Percentiles rank a stretch among this genome's conserved stretches.
phyloP scores from a whole-genome alignment of 768 basidiomycete species.

The Phaeolepiota aurea region DNA sequence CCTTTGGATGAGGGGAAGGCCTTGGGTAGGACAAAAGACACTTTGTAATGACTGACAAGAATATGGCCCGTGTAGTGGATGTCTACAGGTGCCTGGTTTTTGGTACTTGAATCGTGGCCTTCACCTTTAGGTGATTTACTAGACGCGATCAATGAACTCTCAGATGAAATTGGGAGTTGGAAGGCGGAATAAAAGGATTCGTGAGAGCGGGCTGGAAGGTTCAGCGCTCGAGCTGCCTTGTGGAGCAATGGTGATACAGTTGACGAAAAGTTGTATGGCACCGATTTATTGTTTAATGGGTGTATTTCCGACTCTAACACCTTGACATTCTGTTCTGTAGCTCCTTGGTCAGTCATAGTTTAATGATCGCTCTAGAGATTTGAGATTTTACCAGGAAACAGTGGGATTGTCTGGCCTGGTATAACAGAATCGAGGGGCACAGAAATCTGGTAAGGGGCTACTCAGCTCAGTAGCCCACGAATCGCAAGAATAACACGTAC shows the following conservation, averaged over 20 bases:
- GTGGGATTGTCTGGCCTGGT: slow-evolving; percentile 60
- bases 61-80: slow-evolving; percentile 66
- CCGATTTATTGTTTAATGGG: slow-evolving; percentile 62
- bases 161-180: slow-evolving; percentile 26
- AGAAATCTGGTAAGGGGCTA: slow-evolving; percentile 40
- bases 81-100: slow-evolving; percentile 41
- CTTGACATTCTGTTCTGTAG: slow-evolving; percentile 71
- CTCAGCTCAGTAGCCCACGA: too few relatives aligned
- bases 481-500: slow-evolving; percentile 33
- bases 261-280: slow-evolving; percentile 70
- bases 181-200: slow-evolving; percentile 57
- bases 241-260: slow-evolving; percentile 53
- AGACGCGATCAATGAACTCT: slow-evolving; percentile 19
- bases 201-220: slow-evolving; percentile 49
- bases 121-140: slow-evolving; percentile 28
- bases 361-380: not conserved
- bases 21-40: slow-evolving; percentile 70
- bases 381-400: slow-evolving; percentile 56
- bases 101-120: too few relatives aligned
- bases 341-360: not conserved
- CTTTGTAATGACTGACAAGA: slow-evolving; percentile 67
- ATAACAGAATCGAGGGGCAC: slow-evolving; percentile 57
- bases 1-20: slow-evolving; percentile 35
- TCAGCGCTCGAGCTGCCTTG: slow-evolving; percentile 62
- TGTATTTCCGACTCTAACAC: slow-evolving; percentile 68